A percentile compares a stretch with the other conserved stretches of the same genome.
Conservation (phyloP, 306 rosid genomes). For the Ochetophila trinervis region DNA sequence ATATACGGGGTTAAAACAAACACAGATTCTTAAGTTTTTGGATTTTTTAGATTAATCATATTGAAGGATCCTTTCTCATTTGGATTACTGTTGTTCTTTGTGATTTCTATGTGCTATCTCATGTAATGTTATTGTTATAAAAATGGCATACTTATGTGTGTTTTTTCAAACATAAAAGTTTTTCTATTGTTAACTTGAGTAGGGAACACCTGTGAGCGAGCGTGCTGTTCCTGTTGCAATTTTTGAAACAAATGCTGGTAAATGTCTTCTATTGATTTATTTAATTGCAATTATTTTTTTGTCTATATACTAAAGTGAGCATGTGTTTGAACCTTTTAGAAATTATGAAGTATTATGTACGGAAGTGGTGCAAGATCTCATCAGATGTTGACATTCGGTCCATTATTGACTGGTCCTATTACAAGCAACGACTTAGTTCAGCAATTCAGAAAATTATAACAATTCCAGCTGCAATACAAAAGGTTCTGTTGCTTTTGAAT, state of each 20-base stretch:
- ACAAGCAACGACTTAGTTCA: slow-evolving; percentile 93
- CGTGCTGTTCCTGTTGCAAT: slow-evolving; percentile 99
- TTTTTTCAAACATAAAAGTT: not conserved
- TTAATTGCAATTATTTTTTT: not conserved
- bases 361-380: slow-evolving; percentile 98
- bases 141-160: not conserved
- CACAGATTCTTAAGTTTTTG: not conserved
- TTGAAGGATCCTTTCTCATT: slow-evolving; percentile 1
- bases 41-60: not conserved
- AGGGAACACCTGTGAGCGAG: slow-evolving; percentile 99
- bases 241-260: slow-evolving; percentile 93
- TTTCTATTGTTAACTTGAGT: slow-evolving; percentile 26
- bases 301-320: slow-evolving; percentile 23
- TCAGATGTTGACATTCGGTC: slow-evolving; percentile 84
- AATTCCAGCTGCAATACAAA: slow-evolving; percentile 99
- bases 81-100: not conserved
- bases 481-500: slow-evolving; percentile 51
- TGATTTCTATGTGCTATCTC: slow-evolving; percentile 3
- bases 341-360: slow-evolving; percentile 83
- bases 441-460: slow-evolving; percentile 90
- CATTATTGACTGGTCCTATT: slow-evolving; percentile 95
- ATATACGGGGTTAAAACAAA: too few species aligned
- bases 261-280: slow-evolving; percentile 20
- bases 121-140: not conserved
- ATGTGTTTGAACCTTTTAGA: slow-evolving; percentile 48